Evolutionary conservation across 2,329 filamentous ascomycete species (phyloP).

Genomic region (Ceratocystis colombiana): DNA sequence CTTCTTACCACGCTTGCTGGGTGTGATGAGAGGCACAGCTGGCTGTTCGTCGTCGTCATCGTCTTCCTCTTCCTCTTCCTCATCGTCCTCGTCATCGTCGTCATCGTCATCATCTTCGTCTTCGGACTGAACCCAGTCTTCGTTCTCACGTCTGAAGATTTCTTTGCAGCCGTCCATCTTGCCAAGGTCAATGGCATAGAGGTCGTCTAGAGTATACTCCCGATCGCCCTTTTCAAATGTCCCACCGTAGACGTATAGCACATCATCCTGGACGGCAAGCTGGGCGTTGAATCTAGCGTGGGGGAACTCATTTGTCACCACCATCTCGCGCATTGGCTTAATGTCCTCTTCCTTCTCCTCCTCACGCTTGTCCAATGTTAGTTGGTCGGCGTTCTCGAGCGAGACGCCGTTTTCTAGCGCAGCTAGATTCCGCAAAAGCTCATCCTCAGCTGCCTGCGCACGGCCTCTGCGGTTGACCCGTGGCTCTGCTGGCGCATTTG

Average conservation of each 20-base stretch:
- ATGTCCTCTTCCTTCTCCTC: slow-evolving; percentile 42
- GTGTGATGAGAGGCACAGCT: slow-evolving; percentile 39
- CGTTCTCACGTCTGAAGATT: slow-evolving; percentile 70
- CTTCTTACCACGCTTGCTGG: slow-evolving; percentile 50
- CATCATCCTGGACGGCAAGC: slow-evolving; percentile 81
- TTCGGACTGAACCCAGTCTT: slow-evolving; percentile 66
- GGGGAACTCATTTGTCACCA: slow-evolving; percentile 69
- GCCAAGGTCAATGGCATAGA: slow-evolving; percentile 87
- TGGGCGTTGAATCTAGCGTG: slow-evolving; percentile 87
- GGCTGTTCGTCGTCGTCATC: slow-evolving; percentile 39
- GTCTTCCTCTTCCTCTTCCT: slow-evolving; percentile 41
- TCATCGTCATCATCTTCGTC: slow-evolving; percentile 53
- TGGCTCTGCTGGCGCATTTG: slow-evolving; percentile 37
- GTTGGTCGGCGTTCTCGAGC: slow-evolving; percentile 43
- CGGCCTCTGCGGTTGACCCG: slow-evolving; percentile 55
- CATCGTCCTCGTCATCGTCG: slow-evolving; percentile 44
- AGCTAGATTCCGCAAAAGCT: slow-evolving; percentile 75
- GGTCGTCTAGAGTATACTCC: slow-evolving; percentile 90
- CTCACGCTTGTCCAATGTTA: slow-evolving; percentile 41
- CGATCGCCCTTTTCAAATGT: slow-evolving; percentile 92
- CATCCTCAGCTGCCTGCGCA: slow-evolving; percentile 82
- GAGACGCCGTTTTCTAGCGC: slow-evolving; percentile 68
- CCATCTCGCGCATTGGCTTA: slow-evolving; percentile 50
- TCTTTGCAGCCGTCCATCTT: slow-evolving; percentile 92
- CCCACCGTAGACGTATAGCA: slow-evolving; percentile 87